Evolutionary conservation across 768 basidiomycete species (phyloP).

Genomic region (Pulveroboletus sp.): DNA sequence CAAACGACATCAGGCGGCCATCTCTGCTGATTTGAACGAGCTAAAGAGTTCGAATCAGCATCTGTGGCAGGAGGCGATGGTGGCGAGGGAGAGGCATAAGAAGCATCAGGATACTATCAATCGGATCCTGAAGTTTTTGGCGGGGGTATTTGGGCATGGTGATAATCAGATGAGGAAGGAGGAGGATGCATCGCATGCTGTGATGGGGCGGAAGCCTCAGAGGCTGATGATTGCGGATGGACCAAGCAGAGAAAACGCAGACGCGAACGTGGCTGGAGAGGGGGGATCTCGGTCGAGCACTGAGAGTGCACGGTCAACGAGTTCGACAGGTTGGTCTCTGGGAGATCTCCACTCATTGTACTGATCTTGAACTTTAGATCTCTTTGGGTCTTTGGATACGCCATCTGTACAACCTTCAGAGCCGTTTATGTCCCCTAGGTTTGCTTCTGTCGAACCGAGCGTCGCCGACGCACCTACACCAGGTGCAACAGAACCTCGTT

Average conservation of each 20-base stretch:
- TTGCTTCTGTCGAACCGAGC: constrained; percentile 27
- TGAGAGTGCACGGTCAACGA: constrained; percentile 24
- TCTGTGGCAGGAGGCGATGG: constrained; percentile 90
- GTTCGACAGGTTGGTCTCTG: constrained; percentile 8
- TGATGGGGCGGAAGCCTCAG: constrained; percentile 48
- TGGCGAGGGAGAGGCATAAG: constrained; percentile 75
- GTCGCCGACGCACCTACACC: constrained; percentile 17
- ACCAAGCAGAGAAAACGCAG: constrained; percentile 34
- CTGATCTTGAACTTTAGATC: constrained; percentile 28
- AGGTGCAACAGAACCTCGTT: constrained; percentile 7
- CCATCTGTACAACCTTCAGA: constrained; percentile 40
- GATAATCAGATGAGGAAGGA: constrained; percentile 38
- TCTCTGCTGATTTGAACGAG: constrained; percentile 85
- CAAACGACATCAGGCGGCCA: constrained; percentile 89
- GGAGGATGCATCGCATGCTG: constrained; percentile 37
- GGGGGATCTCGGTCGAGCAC: constrained; percentile 35
- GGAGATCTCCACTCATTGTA: background rate
- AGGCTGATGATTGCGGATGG: constrained; percentile 69
- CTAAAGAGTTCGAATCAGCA: constrained; percentile 84
- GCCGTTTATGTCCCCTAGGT: constrained; percentile 21
- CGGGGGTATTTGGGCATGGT: constrained; percentile 78
- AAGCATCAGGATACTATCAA: constrained; percentile 97
- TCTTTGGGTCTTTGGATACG: constrained; percentile 46
- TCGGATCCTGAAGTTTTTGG: constrained; percentile 90
- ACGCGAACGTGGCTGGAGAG: constrained; percentile 38